Base-by-base conservation (phyloP, 75 land plant species). In the Chamaecyparis obtusa region DNA sequence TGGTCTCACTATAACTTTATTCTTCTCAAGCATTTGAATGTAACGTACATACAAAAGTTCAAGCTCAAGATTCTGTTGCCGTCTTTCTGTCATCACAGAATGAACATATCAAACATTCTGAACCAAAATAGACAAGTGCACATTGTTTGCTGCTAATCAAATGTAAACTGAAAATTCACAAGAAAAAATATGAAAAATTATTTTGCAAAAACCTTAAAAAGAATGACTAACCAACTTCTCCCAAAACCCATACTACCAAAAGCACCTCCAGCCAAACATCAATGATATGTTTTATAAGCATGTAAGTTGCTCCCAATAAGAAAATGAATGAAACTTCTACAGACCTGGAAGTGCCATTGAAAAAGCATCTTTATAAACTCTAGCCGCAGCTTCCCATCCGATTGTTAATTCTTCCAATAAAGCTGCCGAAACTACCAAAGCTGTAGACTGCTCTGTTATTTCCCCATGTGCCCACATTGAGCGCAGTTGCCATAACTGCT, bases 331-430 rank as follows among this genome's bases (percentile, higher is more conserved):
- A 74, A 14, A 74, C 76, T 74, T 74, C 37, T 64, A 24, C 27
- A 64, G n/a, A 98, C 99, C 99, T 88, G 99, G 99, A 87, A 98
- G 96, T 49, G 88, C 91, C 96, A 94, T 92, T 43, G 97, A 81
- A 86, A 98, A 92, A n/a, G 94, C 93, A 54, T 95, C 91, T 83
- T 93, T 90, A 85, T 97, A 88, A 69, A 95, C 80, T 60, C 92
- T 90, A 84, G 89, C 64, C 0, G 93, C 99, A 82, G 94, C 90
- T 71, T 86, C 86, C 88, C 89, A 92, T 79, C 97, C 99, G 36
- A 88, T 78, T 27, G 91, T 94, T 57, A 98, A 86, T 71, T 93
- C 90, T 86, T 98, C 99, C 90, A 98, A 97, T 79, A 98, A 87
- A 67, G 95, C 93, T 76, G 96, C 96, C 77, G 95, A 92, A 51